Base-by-base conservation (phyloP, 768 basidiomycete species). In the Russula griseocarnosa region DNA sequence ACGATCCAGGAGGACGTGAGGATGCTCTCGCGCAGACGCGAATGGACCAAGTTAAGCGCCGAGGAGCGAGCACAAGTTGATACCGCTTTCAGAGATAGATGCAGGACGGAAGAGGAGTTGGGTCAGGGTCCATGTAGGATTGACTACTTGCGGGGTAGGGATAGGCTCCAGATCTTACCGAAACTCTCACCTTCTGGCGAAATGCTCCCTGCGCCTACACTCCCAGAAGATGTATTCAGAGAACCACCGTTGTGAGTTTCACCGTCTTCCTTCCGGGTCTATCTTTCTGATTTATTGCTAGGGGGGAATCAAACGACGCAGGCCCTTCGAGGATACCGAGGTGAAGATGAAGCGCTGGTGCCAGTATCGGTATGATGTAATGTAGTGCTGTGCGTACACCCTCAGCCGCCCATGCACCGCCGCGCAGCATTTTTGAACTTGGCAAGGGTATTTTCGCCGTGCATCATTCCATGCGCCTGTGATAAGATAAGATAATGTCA, bases 321-420 rank as follows among this genome's bases (percentile, higher is more conserved):
- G 63, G 63, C 30, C 63, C 63, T n/a, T 65, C 63, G 36, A 61
- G 59, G 10, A 44, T 61, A 28, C 63, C 63, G 40, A 42, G 55
- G 54, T 65, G 36, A 58, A 58, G 24, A 34, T 34, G 24, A 32
- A 24, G 22, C 9, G 9, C 58, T 34, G 9, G 7, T 13, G 16
- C 32, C 10, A 32, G 30, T 32, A 9, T 32, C 3, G 13, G 34
- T 34, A 34, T 32, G 32, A 32, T 32, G 32, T 32, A 32, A 32
- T 30, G 30, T 30, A 30, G 30, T 30, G 2, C 30, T 30, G 30
- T 30, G 30, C 30, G 30, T 30, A 6, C 30, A 30, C 28, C 28
- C 28, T 30, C 28, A 30, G 5, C 28, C 28, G 28, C 28, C 28
- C 28, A 30, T 30, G 28, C 28, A 30, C 30, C 30, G 32, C 9